Evolutionary conservation across 148 eudicot genomes (phyloP), one percentile per base, ranked within the genome.

Genomic region (Drosera capensis): DNA sequence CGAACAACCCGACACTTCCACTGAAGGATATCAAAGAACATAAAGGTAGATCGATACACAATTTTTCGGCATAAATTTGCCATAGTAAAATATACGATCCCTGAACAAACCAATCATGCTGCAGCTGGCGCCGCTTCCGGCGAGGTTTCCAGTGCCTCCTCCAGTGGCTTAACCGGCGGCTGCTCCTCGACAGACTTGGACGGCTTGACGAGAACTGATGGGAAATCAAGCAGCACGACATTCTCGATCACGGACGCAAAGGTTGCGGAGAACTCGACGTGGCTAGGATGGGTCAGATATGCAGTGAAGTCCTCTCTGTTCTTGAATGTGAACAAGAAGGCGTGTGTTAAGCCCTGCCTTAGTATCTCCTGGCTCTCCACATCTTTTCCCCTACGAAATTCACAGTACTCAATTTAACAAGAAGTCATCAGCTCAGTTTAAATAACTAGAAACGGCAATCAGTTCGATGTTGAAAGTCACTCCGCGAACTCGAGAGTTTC

Each of bases 261-360:
- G 14, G 73, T 68, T 20, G 67, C 28, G 3, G 94, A 79, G 40
- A 82, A 82, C 36, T 82, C 82, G n/a, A 64, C 50, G 56, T 87
- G 96, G 25, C 68, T 72, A 1, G 94, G 96, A 42, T 87, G 88
- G 34, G 65, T 24, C 0, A 42, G 40, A 23, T 71, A 87, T 20
- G 72, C 52, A 23, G 28, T 49, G 52, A 60, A 82, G 7, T 87
- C 94, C 16, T 87, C 96, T 24, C 79, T 72, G 69, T 45, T 68
- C 34, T 45, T 60, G 49, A 82, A 87, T 50, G 80, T 58, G 86
- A 87, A 71, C 42, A 74, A 15, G 70, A 87, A 74, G 20, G 96
- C 82, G 52, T 87, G 96, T 0, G 94, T 87, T 38, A 87, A 87
- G 1, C 94, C 96, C 59, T 82, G 94, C 48, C 80, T 82, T 0